Conservation (phyloP, 768 basidiomycete species). For the Boletus edulis region DNA sequence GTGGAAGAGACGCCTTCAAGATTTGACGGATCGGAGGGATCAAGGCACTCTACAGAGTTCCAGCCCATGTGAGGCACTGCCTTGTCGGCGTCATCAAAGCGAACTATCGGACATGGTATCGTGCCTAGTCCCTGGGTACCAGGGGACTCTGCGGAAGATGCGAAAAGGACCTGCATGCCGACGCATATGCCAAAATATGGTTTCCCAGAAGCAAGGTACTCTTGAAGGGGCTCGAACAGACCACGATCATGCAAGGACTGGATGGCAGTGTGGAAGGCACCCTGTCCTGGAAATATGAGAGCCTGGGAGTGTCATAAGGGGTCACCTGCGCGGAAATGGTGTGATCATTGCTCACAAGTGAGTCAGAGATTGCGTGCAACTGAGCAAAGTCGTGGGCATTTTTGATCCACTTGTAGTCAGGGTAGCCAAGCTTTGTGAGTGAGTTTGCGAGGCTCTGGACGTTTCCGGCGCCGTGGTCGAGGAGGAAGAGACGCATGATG, state of each 20-base stretch:
- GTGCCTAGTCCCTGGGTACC: slow-evolving; percentile 70
- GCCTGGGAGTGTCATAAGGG: slow-evolving; percentile 47
- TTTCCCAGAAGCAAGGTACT: slow-evolving; percentile 81
- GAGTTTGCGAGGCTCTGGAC: slow-evolving; percentile 94
- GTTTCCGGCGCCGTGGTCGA: slow-evolving; percentile 97
- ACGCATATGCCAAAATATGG: slow-evolving; percentile 99
- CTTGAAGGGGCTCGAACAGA: slow-evolving; percentile 73
- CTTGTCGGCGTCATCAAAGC: slow-evolving; percentile 72
- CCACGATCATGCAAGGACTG: slow-evolving; percentile 68
- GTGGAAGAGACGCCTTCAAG: slow-evolving; percentile 47
- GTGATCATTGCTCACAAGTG: slow-evolving; percentile 61
- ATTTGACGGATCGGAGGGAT: slow-evolving; percentile 37
- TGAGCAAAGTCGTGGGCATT: slow-evolving; percentile 77
- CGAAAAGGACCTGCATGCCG: slow-evolving; percentile 95
- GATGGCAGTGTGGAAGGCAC: slow-evolving; percentile 88
- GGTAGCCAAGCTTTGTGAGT: slow-evolving; percentile 75
- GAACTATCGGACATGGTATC: slow-evolving; percentile 77
- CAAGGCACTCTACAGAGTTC: slow-evolving; percentile 72
- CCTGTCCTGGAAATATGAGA: slow-evolving; percentile 96
- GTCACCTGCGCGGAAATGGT: slow-evolving; percentile 7
- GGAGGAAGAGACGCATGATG: slow-evolving; percentile 70
- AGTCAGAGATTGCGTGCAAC: slow-evolving; percentile 15
- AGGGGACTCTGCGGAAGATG: slow-evolving; percentile 78
- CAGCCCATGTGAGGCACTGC: slow-evolving; percentile 98
- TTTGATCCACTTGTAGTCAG: slow-evolving; percentile 83